Conservation (phyloP, 441 rosid species). For the Pelargonium myrrhifolium region DNA sequence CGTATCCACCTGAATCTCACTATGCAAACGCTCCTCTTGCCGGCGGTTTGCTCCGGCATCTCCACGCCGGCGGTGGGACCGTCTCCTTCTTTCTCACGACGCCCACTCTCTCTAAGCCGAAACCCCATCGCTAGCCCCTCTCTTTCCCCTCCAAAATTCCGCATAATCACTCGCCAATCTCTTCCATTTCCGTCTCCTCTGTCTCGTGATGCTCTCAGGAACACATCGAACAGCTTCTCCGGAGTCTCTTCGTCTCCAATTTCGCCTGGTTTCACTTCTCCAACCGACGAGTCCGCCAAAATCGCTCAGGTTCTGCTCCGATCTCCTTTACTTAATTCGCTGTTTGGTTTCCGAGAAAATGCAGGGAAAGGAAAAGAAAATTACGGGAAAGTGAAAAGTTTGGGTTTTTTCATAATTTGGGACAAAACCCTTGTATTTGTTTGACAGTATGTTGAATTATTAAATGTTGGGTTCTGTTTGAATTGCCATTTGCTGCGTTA, state of each 20-base stretch:
- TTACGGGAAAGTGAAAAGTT: neutral
- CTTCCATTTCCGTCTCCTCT: slow-evolving; percentile 5
- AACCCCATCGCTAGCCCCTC: neutral
- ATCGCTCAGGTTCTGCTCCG: slow-evolving; percentile 3
- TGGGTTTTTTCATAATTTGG: neutral
- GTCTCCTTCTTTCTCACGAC: neutral
- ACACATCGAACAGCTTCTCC: neutral
- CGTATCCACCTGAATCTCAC: neutral
- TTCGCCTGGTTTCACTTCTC: slow-evolving; percentile 4
- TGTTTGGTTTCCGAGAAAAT: slow-evolving; percentile 9
- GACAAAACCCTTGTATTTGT: neutral
- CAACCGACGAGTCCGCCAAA: slow-evolving; percentile 6
- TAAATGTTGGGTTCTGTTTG: too few relatives aligned
- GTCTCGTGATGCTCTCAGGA: neutral
- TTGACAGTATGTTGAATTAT: too few relatives aligned
- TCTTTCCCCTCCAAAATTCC: neutral
- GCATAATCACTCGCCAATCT: slow-evolving; percentile 1
- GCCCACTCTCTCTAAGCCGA: neutral
- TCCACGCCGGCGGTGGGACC: slow-evolving; percentile 1
- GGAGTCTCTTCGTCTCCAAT: neutral
- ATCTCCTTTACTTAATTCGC: neutral
- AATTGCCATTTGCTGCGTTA: neutral
- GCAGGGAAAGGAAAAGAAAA: neutral
- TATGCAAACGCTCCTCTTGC: slow-evolving; percentile 5
- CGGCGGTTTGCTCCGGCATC: neutral